phyloP scores from a whole-genome alignment of 176 grass and related monocot species.

The Poa annua region DNA sequence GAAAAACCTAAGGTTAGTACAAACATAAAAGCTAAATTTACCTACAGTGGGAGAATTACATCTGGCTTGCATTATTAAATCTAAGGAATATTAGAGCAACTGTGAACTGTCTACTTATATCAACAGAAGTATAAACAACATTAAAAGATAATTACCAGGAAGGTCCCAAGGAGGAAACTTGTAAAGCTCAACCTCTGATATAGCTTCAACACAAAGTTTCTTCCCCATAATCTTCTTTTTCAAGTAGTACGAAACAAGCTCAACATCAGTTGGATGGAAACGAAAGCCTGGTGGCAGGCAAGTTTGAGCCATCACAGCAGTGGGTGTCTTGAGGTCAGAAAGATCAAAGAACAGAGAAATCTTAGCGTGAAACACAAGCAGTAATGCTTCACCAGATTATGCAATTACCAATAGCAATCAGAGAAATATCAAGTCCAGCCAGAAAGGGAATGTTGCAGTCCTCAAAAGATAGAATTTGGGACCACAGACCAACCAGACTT shows the following conservation, averaged over 20 bases:
- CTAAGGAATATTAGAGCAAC: background rate
- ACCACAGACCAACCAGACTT: constrained; percentile 17
- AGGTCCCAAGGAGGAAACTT: constrained; percentile 97
- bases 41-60: background rate
- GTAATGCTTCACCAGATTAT: constrained; percentile 30
- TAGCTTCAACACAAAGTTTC: constrained; percentile 65
- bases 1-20: constrained; percentile 9
- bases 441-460: constrained; percentile 22
- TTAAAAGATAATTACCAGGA: constrained; percentile 56
- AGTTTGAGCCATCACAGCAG: constrained; percentile 63
- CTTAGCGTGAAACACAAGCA: constrained; percentile 24
- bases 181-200: constrained; percentile 82
- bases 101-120: background rate
- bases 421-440: background rate
- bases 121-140: background rate
- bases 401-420: constrained; percentile 14
- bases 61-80: background rate
- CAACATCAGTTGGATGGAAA: constrained; percentile 95
- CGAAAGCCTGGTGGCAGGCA: constrained; percentile 79
- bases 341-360: constrained; percentile 18
- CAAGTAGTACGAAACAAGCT: constrained; percentile 84
- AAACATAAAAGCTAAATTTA: background rate
- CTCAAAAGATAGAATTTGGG: constrained; percentile 5
- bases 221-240: constrained; percentile 90
- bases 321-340: constrained; percentile 32